Percentiles rank a stretch among this genome's conserved stretches.
Evolutionary conservation across 139 green algal species (phyloP).

Genomic region (Monoraphidium neglectum): DNA sequence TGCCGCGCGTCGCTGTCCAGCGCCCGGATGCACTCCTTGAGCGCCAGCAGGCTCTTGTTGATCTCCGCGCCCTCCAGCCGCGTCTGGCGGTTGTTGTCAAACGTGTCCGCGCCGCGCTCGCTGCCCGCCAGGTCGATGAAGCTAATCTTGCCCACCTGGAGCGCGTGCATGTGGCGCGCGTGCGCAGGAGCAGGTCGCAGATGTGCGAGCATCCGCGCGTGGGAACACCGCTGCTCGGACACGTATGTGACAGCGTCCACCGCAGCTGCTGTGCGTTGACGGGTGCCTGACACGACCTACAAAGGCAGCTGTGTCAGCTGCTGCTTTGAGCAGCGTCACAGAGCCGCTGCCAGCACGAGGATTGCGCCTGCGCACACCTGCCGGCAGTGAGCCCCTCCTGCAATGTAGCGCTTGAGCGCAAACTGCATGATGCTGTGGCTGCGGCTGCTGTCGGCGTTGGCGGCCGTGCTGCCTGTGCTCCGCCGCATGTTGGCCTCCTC

Average conservation of each 20-base stretch:
- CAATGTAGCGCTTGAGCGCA: slow-evolving; percentile 67
- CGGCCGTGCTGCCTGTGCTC: slow-evolving; percentile 90
- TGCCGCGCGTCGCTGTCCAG: slow-evolving; percentile 89
- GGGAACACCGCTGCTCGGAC: no score
- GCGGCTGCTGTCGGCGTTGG: slow-evolving; percentile 95
- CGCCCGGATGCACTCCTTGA: slow-evolving; percentile 96
- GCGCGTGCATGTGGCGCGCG: no score
- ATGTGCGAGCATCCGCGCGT: no score
- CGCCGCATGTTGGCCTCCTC: slow-evolving; percentile 73
- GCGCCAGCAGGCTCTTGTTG: slow-evolving; percentile 96
- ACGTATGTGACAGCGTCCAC: no score
- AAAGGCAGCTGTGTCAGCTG: neutral
- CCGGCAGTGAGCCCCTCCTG: slow-evolving; percentile 20
- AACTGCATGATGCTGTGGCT: slow-evolving; percentile 97
- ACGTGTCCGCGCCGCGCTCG: slow-evolving; percentile 97
- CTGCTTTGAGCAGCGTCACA: no score
- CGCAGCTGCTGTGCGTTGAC: neutral
- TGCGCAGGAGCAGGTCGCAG: no score
- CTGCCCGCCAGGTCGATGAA: slow-evolving; percentile 98
- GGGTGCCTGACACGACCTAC: no score
- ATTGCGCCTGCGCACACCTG: slow-evolving; percentile 1
- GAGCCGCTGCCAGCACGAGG: neutral
- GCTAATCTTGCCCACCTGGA: slow-evolving; percentile 87
- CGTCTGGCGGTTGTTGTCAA: slow-evolving; percentile 91
- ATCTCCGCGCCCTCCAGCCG: slow-evolving; percentile 96